These are phyloP conservation scores for Venturia effusa DNA, from an alignment of 2,329 filamentous ascomycete species.

Conservation along the genomic window DNA sequence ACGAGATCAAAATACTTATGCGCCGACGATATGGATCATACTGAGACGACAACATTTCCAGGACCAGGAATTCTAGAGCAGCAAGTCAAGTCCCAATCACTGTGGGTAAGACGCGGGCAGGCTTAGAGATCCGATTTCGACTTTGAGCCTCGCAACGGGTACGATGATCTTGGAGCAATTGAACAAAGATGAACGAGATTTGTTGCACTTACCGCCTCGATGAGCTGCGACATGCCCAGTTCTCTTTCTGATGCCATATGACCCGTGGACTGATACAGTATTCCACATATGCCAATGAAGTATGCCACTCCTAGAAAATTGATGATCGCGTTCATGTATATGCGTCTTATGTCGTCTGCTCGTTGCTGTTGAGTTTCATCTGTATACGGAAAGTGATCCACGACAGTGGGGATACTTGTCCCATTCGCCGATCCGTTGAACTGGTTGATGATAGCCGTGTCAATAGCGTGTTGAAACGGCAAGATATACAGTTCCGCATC, in stretches of 20 bases:
- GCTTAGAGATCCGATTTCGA: not conserved
- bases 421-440: constrained; percentile 20
- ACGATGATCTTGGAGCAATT: not conserved
- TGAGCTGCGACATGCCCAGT: constrained; percentile 73
- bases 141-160: not conserved
- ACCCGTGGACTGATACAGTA: constrained; percentile 79
- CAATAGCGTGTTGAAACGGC: constrained; percentile 69
- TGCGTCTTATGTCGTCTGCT: constrained; percentile 50
- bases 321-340: constrained; percentile 64
- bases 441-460: constrained; percentile 56
- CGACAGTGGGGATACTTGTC: constrained; percentile 38
- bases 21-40: too few relatives aligned
- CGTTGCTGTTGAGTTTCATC: constrained; percentile 57
- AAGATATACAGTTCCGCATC: constrained; percentile 67
- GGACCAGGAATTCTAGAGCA: not conserved
- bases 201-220: constrained; percentile 51
- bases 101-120: not conserved
- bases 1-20: not conserved
- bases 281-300: constrained; percentile 66
- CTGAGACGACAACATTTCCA: too few relatives aligned
- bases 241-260: constrained; percentile 80
- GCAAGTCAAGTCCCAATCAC: not conserved
- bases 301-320: constrained; percentile 70
- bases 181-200: not conserved
- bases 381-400: constrained; percentile 67